Base-by-base conservation (phyloP, 75 land plant species). In the Isoetes taiwanensis region DNA sequence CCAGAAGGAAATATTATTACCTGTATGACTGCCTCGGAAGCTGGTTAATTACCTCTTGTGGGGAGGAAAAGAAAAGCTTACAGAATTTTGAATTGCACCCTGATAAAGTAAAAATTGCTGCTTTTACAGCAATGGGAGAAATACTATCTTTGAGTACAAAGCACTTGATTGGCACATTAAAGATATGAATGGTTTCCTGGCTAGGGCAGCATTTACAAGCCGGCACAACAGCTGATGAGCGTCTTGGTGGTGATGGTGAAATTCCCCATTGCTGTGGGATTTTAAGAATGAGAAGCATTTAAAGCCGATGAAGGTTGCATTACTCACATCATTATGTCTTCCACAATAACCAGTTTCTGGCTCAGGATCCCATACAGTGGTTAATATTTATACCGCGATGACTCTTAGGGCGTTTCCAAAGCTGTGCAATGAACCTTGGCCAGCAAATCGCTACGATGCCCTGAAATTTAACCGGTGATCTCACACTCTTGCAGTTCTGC, bases 221-320 rank as follows among this genome's bases (percentile, higher is more conserved):
- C 79, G 73, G 94, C 94, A 11, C 50, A 59, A 40, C 70, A 79
- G 35, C 57, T 93, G 52, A 25, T 93, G 65, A 93, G n/a, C n/a
- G 85, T 63, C 61, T 71, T 23, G 98, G 98, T 25, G 85, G 94
- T 0, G 98, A 93, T 68, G 98, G 98, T 17, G 83, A 93, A 41
- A 70, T 93, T 3, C n/a, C n/a, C n/a, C n/a, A n/a, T n/a, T 93
- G 86, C 48, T 78, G 74, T 32, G 86, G 98, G 98, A 94, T 86
- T 57, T 56, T 93, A 43, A 73, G 89, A 55, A 80, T 76, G 34
- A 77, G 86, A 33, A 70, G 63, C 86, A 32, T 79, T 86, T 55
- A 86, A 66, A 68, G 85, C 72, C 21, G 98, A 93, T 76, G 94
- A 86, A 41, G 98, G 98, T 20, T 83, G 87, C 52, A 43, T 93